Percentiles rank a stretch among this genome's conserved stretches.
Conservation (phyloP, 208 protist species). For the Trypanosoma avium region DNA sequence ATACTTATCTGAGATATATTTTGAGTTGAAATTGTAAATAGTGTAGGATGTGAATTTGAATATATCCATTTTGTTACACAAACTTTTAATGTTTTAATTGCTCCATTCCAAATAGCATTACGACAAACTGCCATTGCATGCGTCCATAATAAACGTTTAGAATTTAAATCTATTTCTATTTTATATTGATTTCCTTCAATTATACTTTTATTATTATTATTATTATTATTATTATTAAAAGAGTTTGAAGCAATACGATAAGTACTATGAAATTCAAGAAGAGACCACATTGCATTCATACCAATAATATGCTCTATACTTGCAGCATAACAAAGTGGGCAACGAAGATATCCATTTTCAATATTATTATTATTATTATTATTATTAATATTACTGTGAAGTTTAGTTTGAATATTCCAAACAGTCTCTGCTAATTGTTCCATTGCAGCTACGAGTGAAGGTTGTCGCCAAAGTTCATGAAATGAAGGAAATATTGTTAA, state of each 20-base stretch:
- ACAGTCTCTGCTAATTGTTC: constrained; percentile 36
- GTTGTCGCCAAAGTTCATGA: constrained; percentile 53
- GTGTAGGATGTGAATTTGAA: neutral
- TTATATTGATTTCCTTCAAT: neutral
- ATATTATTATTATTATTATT: neutral
- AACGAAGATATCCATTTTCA: constrained; percentile 26
- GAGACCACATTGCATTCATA: constrained; percentile 38
- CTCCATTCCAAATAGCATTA: constrained; percentile 28
- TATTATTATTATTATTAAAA: neutral
- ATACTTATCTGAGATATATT: neutral
- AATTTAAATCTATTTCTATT: too few relatives aligned
- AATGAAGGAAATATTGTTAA: constrained; percentile 20
- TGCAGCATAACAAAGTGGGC: constrained; percentile 58
- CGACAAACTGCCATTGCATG: constrained; percentile 25
- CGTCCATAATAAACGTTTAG: constrained; percentile 20
- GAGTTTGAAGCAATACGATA: neutral
- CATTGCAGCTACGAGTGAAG: constrained; percentile 49
- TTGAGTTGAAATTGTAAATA: constrained; percentile 3
- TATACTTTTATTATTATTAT: neutral
- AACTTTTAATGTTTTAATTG: neutral
- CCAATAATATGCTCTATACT: constrained; percentile 45
- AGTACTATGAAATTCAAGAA: constrained; percentile 19
- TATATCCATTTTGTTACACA: constrained; percentile 27
- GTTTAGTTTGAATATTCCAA: constrained; percentile 21
- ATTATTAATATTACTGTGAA: constrained; percentile 19